A percentile compares a stretch with the other conserved stretches of the same genome.
Evolutionary conservation across 2,329 filamentous ascomycete genomes (phyloP).

Genomic region (Penicillium oxalicum): DNA sequence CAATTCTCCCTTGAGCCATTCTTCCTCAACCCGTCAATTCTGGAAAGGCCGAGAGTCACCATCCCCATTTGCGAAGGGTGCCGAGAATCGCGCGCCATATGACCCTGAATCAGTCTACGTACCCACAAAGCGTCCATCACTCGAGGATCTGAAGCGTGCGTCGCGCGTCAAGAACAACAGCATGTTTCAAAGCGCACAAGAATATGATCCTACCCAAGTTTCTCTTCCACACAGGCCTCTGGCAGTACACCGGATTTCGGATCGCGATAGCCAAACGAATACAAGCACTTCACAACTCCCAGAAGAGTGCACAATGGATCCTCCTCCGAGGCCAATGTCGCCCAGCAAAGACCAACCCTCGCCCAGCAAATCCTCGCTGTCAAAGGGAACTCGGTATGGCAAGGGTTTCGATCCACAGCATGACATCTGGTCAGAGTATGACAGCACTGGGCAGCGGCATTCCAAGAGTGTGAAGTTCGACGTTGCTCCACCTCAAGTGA

Average conservation of each 20-base stretch:
- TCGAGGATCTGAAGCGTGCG: constrained; percentile 90
- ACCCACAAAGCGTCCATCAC: constrained; percentile 76
- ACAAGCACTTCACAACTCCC: constrained; percentile 48
- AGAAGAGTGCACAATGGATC: constrained; percentile 12
- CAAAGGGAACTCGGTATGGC: constrained; percentile 54
- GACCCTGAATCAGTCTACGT: constrained; percentile 60
- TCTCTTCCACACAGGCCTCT: constrained; percentile 77
- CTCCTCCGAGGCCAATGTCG: constrained; percentile 37
- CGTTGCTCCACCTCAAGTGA: constrained; percentile 83
- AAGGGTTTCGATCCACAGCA: constrained; percentile 60
- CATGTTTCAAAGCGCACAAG: constrained; percentile 88
- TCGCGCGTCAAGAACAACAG: constrained; percentile 97
- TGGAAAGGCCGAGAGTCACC: constrained; percentile 73
- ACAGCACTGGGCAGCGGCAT: constrained; percentile 66
- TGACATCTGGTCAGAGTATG: constrained; percentile 56
- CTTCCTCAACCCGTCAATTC: constrained; percentile 75
- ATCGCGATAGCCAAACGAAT: constrained; percentile 62
- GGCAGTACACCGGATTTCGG: constrained; percentile 55
- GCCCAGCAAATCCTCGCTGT: constrained; percentile 84
- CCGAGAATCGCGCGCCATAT: constrained; percentile 62
- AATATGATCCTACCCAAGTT: constrained; percentile 78
- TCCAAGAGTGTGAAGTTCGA: constrained; percentile 98
- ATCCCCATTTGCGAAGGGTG: constrained; percentile 57
- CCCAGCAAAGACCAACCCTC: constrained; percentile 68
- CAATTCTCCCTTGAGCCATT: constrained; percentile 63